phyloP scores from a whole-genome alignment of 1,284 basidiomycete genomes.

The Apiotrichum gamsii region DNA sequence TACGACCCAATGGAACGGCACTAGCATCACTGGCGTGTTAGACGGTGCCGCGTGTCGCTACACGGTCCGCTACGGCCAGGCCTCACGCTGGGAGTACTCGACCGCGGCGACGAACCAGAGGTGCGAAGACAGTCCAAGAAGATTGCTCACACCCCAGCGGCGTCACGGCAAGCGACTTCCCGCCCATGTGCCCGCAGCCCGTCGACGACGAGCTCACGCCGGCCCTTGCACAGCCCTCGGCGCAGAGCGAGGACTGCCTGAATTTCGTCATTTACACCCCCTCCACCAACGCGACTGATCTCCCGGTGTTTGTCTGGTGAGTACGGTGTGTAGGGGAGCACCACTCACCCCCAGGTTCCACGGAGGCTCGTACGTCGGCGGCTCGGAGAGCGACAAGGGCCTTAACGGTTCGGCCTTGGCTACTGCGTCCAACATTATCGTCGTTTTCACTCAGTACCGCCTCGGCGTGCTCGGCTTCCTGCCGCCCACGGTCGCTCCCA shows the following conservation, averaged over 20 bases:
- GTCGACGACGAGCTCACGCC: slow-evolving; percentile 24
- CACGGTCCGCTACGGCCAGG: slow-evolving; percentile 31
- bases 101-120: slow-evolving; percentile 1
- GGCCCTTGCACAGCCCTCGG: slow-evolving; percentile 40
- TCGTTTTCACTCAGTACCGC: slow-evolving; percentile 71
- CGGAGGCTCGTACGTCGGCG: slow-evolving; percentile 75
- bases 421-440: slow-evolving; percentile 63
- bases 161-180: slow-evolving; percentile 54
- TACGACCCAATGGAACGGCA: slow-evolving; percentile 9
- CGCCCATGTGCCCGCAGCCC: slow-evolving; percentile 64
- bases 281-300: slow-evolving; percentile 31
- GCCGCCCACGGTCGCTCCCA: slow-evolving; percentile 49
- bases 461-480: slow-evolving; percentile 73
- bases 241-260: slow-evolving; percentile 63
- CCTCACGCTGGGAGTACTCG: slow-evolving; percentile 30
- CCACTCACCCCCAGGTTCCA: slow-evolving; percentile 59
- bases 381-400: slow-evolving; percentile 63
- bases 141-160: slow-evolving; percentile 11
- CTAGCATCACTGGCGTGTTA: slow-evolving; percentile 4
- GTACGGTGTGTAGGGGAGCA: slow-evolving; percentile 5
- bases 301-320: slow-evolving; percentile 60
- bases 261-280: slow-evolving; percentile 69
- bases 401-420: slow-evolving; percentile 74
- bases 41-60: slow-evolving; percentile 27
- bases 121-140: slow-evolving; percentile 15